Percentiles rank a stretch among this genome's conserved stretches.
These are phyloP conservation scores for Ulota crispa DNA, from an alignment of 225 moss, liverwort and hornwort species.

Conservation along the genomic window DNA sequence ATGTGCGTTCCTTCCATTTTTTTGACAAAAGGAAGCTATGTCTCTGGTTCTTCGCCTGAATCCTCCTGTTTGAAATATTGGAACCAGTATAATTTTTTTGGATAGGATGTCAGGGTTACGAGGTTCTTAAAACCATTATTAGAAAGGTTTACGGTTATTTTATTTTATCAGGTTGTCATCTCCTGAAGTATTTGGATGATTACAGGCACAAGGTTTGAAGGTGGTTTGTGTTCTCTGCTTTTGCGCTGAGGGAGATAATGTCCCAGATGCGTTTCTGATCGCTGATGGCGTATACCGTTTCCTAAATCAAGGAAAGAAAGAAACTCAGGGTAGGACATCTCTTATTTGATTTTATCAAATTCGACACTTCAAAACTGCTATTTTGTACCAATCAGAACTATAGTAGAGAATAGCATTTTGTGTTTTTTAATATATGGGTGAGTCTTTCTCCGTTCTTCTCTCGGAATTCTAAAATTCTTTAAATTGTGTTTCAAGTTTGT, in stretches of 20 bases:
- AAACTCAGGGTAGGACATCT: constrained; percentile 30
- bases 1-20: not conserved
- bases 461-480: not conserved
- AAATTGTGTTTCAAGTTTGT: not conserved
- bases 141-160: not conserved
- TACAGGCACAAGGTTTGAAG: constrained; percentile 86
- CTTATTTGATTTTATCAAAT: not conserved
- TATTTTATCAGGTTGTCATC: not conserved
- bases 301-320: constrained; percentile 36
- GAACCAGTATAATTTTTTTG: not conserved
- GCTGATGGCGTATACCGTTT: constrained; percentile 66
- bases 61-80: constrained; percentile 14
- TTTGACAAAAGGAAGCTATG: not conserved
- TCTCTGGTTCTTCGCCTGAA: constrained; percentile 3
- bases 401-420: not conserved
- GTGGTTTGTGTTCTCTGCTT: constrained; percentile 82
- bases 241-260: constrained; percentile 93
- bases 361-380: not conserved
- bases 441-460: not conserved
- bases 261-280: constrained; percentile 83
- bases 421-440: not conserved
- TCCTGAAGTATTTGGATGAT: constrained; percentile 28
- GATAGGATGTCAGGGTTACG: not conserved
- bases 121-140: not conserved
- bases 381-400: not conserved